Base-by-base conservation (phyloP, 1,284 basidiomycete species). In the Cutaneotrichosporon cavernicola region DNA sequence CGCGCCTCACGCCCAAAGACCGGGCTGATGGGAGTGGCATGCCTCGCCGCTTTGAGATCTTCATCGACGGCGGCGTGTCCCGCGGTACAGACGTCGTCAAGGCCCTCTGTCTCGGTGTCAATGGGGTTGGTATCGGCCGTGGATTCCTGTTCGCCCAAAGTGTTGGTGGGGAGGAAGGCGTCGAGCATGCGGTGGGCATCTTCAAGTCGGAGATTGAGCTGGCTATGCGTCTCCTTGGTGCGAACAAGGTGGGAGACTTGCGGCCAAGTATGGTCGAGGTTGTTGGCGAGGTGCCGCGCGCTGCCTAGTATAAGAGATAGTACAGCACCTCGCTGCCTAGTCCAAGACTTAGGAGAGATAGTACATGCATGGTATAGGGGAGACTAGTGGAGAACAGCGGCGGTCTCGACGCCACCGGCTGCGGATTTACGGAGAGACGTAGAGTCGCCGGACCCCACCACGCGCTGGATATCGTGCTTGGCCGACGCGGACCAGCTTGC, bases 31-130 rank as follows among this genome's bases (percentile, higher is more conserved):
- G n/a, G 60, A 36, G 47, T 13, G 66, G 61, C 21, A 64, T 68
- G 61, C 53, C 56, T n/a, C 36, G 64, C 38, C 60, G 60, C 6
- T 79, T 80, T 32, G 78, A 80, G 87, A 90, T 97, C 16, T 95
- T 91, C 72, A 87, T 96, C 63, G 94, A 97, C 76, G 94, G 94
- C 16, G 94, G 93, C 5, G 83, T 93, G 38, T 84, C 85, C 60
- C 85, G 94, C 51, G 94, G 94, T 26, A 93, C 91, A 84, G 92
- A 95, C 77, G 88, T 96, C 9, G 81, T 97, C 60, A 97, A 97
- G 80, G 92, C 93, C 0, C 80, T 97, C 2, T 95, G 92, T 70
- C 83, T 97, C 31, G 95, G 94, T 46, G 95, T 94, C 1, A 89
- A 83, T 68, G 92, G 90, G 5, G 92, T 96, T 7, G 94, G 95